Evolutionary conservation across 805 yeast species (phyloP), one percentile per base, ranked within the genome.

Genomic region (Candida schatavii): DNA sequence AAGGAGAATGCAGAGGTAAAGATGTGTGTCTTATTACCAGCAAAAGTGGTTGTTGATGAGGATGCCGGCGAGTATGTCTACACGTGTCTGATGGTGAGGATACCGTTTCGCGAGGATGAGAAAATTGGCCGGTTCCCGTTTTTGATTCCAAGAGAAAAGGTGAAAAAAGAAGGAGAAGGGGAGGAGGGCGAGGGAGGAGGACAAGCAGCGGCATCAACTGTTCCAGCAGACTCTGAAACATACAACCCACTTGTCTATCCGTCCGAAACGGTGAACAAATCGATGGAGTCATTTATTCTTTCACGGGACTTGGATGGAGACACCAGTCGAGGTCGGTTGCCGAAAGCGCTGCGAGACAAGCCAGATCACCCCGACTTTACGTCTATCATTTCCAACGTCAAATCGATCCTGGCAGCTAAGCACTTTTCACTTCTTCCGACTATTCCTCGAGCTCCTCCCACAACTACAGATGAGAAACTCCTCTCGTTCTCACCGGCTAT

Each of bases 21-120:
- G 19, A 50, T 75, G 22, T 82, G 80, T 42, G 81, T 73, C 2
- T 61, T 84, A 47, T 61, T 71, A 11, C 95, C 93, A 0, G 55
- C 55, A 1, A 52, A 63, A 20, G 52, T 70, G 1, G 52, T 47
- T 9, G 21, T 33, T 7, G n/a, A n/a, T n/a, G n/a, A n/a, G n/a
- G 28, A 41, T 3, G 42, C 37, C 3, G 38, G 34, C 1, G 39
- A 40, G 4, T 46, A 35, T 42, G 46, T 56, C 15, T 66, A 75
- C 44, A 70, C 73, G 0, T 70, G 87, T 41, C 61, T 75, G 1
- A 55, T 81, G 47, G 71, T 72, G 10, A 65, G 81, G 35, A 55
- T 88, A 10, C 93, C 96, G 1, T 86, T 77, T 58, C 74, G 75
- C 33, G 95, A 87, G 48, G 96, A 89, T 57, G 84, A 80, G 47